A percentile compares a stretch with the other conserved stretches of the same genome.
These are phyloP conservation scores for Suhomyces faveliae DNA, from an alignment of 805 yeast genomes.

Conservation along the genomic window DNA sequence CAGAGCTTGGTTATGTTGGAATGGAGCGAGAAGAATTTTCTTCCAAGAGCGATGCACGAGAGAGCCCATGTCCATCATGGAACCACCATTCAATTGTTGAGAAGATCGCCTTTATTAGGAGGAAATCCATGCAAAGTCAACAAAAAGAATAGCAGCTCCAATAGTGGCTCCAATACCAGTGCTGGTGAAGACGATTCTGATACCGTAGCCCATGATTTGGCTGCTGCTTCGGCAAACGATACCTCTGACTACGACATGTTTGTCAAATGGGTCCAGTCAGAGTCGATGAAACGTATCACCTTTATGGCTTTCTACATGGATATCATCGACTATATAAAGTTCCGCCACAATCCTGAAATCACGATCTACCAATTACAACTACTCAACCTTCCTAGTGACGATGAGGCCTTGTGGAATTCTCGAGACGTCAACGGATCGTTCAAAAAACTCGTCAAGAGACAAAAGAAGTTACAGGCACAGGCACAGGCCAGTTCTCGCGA, in stretches of 20 bases:
- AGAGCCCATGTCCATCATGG: constrained; percentile 86
- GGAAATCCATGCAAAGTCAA: constrained; percentile 54
- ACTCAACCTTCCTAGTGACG: constrained; percentile 42
- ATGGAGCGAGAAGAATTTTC: constrained; percentile 72
- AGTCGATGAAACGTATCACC: constrained; percentile 73
- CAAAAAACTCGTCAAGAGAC: constrained; percentile 36
- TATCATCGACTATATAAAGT: constrained; percentile 72
- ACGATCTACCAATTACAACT: constrained; percentile 39
- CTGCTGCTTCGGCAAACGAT: constrained; percentile 12
- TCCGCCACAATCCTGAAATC: constrained; percentile 63
- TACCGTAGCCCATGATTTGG: constrained; percentile 11
- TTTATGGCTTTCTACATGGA: constrained; percentile 81
- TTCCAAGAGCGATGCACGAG: constrained; percentile 71
- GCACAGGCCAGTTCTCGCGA: not conserved
- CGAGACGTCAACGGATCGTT: constrained; percentile 40
- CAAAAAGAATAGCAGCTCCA: constrained; percentile 20
- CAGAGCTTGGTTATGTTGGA: constrained; percentile 75
- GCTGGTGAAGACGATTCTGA: constrained; percentile 38
- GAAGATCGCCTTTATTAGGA: constrained; percentile 75
- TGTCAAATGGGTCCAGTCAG: constrained; percentile 78
- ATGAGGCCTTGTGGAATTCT: constrained; percentile 39
- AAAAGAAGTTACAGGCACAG: constrained; percentile 24
- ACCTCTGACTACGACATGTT: constrained; percentile 34
- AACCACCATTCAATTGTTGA: constrained; percentile 71
- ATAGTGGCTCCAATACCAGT: constrained; percentile 26